phyloP scores from a whole-genome alignment of 768 basidiomycete species.

The Auricularia heimuer region DNA sequence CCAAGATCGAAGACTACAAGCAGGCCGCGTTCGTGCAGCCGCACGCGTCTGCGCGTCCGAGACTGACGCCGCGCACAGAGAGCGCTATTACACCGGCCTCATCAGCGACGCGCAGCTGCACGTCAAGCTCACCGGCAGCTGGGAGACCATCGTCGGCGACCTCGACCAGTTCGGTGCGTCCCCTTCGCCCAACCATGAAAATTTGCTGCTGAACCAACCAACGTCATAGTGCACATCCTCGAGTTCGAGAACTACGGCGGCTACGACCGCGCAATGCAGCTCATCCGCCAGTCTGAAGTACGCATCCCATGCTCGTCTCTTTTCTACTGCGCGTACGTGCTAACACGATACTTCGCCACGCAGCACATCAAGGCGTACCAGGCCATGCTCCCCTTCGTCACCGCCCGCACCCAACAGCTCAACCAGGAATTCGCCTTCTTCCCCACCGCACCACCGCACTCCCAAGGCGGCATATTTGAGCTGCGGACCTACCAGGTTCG shows the following conservation, averaged over 20 bases:
- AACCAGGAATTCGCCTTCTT: constrained; percentile 94
- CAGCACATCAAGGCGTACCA: constrained; percentile 62
- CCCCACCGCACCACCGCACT: constrained; percentile 78
- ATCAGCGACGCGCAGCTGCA: constrained; percentile 61
- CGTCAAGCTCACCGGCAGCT: constrained; percentile 87
- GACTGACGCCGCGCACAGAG: constrained; percentile 34
- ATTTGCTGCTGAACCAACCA: constrained; percentile 1
- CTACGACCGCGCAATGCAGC: constrained; percentile 63
- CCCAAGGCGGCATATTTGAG: constrained; percentile 89
- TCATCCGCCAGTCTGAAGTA: constrained; percentile 61
- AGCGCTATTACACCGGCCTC: constrained; percentile 75
- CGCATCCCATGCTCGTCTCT: constrained; percentile 12
- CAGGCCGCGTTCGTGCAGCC: constrained; percentile 59
- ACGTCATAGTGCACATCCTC: constrained; percentile 50
- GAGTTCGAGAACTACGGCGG: constrained; percentile 94
- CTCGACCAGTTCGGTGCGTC: constrained; percentile 71
- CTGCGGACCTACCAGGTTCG: constrained; percentile 65
- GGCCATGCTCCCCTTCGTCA: constrained; percentile 67
- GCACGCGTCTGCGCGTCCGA: neutral
- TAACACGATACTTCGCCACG: constrained; percentile 2
- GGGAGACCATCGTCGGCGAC: constrained; percentile 85
- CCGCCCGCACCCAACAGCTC: constrained; percentile 64
- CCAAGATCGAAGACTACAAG: constrained; percentile 75
- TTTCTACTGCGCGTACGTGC: neutral
- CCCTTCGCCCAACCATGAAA: constrained; percentile 14